phyloP scores from a whole-genome alignment of 2,329 filamentous ascomycete species.

The Berkeleyomyces basicola region DNA sequence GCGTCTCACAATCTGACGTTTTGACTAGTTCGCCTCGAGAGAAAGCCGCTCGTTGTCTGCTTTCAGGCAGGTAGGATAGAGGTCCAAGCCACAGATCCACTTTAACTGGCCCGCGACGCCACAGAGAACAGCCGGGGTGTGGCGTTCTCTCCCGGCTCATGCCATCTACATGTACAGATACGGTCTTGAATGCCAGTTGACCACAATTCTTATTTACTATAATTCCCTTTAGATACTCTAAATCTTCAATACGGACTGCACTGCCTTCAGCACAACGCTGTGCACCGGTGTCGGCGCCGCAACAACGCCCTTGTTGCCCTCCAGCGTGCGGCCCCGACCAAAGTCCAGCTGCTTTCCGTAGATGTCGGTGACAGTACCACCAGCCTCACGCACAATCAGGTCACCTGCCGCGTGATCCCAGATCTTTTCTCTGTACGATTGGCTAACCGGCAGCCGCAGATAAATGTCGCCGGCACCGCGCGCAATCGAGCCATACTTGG shows the following conservation, averaged over 20 bases:
- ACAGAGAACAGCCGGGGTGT: too few species aligned
- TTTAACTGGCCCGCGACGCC: too few species aligned
- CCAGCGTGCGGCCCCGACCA: conserved; percentile 66
- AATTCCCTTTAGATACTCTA: conserved; percentile 14
- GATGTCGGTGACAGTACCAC: conserved; percentile 80
- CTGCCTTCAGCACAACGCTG: conserved; percentile 57
- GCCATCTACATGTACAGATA: neutral
- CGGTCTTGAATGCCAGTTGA: neutral
- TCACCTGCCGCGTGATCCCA: conserved; percentile 98
- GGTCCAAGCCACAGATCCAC: too few species aligned
- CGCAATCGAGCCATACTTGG: conserved; percentile 93
- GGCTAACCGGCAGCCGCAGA: conserved; percentile 68
- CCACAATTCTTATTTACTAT: neutral
- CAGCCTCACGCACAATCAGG: conserved; percentile 83
- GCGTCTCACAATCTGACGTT: too few species aligned
- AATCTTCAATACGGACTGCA: conserved; percentile 55
- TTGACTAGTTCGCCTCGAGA: too few species aligned
- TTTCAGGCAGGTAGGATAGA: too few species aligned
- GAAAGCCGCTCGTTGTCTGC: too few species aligned
- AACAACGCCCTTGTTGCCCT: conserved; percentile 83
- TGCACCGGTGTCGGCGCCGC: conserved; percentile 70
- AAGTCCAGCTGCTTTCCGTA: conserved; percentile 77
- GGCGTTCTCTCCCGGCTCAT: too few species aligned
- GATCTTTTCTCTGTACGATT: conserved; percentile 94
- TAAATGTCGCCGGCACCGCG: conserved; percentile 90